These are phyloP conservation scores for Picea abies DNA, from an alignment of 83 land plant genomes.

Conservation along the genomic window DNA sequence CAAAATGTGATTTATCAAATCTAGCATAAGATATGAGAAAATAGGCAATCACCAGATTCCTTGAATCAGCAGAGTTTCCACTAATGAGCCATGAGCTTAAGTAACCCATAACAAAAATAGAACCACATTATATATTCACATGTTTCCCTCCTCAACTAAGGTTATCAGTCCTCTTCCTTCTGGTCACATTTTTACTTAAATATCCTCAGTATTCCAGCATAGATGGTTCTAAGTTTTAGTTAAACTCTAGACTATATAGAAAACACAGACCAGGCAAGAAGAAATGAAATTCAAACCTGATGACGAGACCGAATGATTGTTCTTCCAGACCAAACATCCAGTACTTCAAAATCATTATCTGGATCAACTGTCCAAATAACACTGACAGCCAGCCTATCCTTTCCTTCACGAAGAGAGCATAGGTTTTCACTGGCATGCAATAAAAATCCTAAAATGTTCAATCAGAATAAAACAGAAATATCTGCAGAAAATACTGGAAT, in stretches of 20 bases:
- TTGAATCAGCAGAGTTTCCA: background rate
- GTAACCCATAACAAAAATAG: too few species aligned
- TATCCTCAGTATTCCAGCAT: background rate
- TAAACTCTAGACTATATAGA: background rate
- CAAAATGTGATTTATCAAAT: background rate
- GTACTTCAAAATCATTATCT: conserved; percentile 31
- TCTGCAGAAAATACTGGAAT: background rate
- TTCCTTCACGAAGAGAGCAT: conserved; percentile 27
- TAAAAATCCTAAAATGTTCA: background rate
- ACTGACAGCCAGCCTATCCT: conserved; percentile 33
- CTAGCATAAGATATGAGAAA: background rate
- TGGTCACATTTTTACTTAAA: background rate
- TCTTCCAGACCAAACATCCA: conserved; percentile 32
- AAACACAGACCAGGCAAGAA: background rate
- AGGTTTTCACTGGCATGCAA: conserved; percentile 27
- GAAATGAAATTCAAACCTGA: conserved; percentile 21
- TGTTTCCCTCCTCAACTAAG: background rate
- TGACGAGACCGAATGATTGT: conserved; percentile 27
- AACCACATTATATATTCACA: too few species aligned
- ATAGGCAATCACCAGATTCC: background rate
- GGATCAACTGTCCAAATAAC: conserved; percentile 35
- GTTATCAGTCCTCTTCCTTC: background rate
- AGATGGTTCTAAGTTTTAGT: background rate
- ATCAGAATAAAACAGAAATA: too few species aligned
- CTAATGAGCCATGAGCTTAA: background rate